Conservation (phyloP, 2,329 filamentous ascomycete species). For the Stagonosporopsis vannaccii region DNA sequence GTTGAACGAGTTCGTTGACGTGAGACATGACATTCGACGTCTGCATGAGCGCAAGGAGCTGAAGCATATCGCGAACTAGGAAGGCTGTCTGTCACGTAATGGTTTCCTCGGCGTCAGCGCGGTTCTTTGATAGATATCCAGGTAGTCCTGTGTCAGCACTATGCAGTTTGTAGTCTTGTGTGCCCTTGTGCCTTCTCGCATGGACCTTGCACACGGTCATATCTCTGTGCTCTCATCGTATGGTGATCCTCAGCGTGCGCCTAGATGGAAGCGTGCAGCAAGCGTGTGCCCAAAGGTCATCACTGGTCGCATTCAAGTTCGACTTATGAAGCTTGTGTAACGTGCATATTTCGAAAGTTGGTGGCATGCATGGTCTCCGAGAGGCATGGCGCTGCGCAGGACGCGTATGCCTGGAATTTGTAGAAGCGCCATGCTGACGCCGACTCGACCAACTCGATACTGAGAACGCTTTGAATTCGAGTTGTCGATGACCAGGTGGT, state of each 20-base stretch:
- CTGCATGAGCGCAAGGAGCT: slow-evolving; percentile 13
- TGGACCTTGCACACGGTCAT: background rate
- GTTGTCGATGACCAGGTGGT: background rate
- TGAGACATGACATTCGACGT: slow-evolving; percentile 11
- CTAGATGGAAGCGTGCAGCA: no score
- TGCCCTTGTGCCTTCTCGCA: background rate
- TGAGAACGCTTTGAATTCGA: background rate
- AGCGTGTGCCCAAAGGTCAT: no score
- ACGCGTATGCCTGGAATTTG: background rate
- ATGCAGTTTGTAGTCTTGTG: background rate
- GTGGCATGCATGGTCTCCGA: background rate
- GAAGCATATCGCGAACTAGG: slow-evolving; percentile 3
- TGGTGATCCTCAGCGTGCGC: background rate
- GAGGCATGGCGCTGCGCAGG: background rate
- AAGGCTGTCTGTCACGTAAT: background rate
- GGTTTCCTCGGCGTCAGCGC: background rate
- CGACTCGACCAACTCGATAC: background rate
- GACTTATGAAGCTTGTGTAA: no score
- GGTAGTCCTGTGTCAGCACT: background rate
- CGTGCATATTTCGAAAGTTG: background rate
- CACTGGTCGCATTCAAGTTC: no score
- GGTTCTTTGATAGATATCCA: slow-evolving; percentile 1
- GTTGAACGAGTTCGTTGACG: slow-evolving; percentile 13
- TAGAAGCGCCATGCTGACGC: background rate
- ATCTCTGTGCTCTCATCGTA: background rate